A percentile compares a stretch with the other conserved stretches of the same genome.
These are phyloP conservation scores for Mercurialis annua DNA, from an alignment of 345 rosid species.

Conservation along the genomic window DNA sequence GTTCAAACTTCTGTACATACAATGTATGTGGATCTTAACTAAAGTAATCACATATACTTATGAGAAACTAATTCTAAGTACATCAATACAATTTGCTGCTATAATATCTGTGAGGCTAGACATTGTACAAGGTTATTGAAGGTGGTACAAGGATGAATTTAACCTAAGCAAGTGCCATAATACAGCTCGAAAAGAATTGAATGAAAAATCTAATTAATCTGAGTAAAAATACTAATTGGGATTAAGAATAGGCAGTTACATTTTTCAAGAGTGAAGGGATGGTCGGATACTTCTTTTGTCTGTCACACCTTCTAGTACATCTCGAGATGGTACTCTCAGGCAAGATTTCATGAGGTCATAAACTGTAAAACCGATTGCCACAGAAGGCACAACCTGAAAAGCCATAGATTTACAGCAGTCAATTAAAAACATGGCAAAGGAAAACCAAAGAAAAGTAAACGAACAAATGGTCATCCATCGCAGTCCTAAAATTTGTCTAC, in stretches of 20 bases:
- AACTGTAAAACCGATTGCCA: conserved; percentile 91
- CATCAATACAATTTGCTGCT: neutral
- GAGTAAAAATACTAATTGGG: neutral
- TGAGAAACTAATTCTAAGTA: neutral
- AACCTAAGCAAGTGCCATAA: conserved; percentile 1
- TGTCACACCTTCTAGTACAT: conserved; percentile 50
- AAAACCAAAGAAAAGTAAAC: neutral
- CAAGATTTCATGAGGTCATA: conserved; percentile 79
- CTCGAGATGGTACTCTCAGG: conserved; percentile 79
- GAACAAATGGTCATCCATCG: no score
- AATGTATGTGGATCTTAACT: neutral
- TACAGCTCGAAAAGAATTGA: conserved; percentile 37
- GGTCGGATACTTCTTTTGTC: conserved; percentile 47
- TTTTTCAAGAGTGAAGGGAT: conserved; percentile 40
- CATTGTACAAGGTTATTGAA: neutral
- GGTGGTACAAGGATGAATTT: conserved; percentile 9
- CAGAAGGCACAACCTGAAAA: conserved; percentile 82
- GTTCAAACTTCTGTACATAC: neutral
- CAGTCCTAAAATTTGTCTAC: no score
- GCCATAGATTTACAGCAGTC: neutral
- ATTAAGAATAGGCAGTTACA: conserved; percentile 1
- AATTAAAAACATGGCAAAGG: neutral
- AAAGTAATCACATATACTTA: neutral
- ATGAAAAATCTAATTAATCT: conserved; percentile 5
- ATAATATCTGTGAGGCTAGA: neutral